phyloP scores from a whole-genome alignment of 495 filamentous ascomycete genomes.

The Talaromyces adpressus region DNA sequence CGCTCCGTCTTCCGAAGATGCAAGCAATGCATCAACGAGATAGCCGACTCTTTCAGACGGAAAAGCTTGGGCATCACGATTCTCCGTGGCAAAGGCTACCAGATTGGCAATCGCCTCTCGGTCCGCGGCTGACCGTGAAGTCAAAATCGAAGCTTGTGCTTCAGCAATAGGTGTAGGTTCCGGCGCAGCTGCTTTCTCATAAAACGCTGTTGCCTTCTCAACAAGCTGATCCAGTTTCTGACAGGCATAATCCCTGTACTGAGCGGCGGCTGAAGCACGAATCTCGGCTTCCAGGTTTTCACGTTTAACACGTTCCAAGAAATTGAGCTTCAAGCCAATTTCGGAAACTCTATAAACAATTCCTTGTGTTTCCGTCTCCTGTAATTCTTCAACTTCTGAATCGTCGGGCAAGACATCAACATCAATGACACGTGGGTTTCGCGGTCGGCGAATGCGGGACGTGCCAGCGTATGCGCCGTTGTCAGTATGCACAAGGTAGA shows the following conservation, averaged over 20 bases:
- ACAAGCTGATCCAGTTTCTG: constrained; percentile 18
- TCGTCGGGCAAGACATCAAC: constrained; percentile 56
- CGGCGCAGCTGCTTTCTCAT: constrained; percentile 6
- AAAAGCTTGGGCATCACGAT: constrained; percentile 4
- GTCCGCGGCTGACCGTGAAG: constrained; percentile 21
- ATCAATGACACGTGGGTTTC: constrained; percentile 65
- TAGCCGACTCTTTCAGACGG: constrained; percentile 16
- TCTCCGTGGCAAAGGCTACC: constrained; percentile 18
- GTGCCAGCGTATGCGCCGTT: constrained; percentile 40
- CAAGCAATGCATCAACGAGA: constrained; percentile 24
- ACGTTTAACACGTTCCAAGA: constrained; percentile 39
- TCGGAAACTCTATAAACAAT: constrained; percentile 62
- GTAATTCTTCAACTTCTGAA: constrained; percentile 46
- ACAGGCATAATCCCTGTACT: constrained; percentile 19
- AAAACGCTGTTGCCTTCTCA: constrained; percentile 16
- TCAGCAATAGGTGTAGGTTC: constrained; percentile 10
- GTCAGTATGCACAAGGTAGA: constrained; percentile 31
- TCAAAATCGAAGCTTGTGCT: constrained; percentile 17
- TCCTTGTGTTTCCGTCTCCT: constrained; percentile 46
- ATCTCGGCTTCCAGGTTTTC: constrained; percentile 16
- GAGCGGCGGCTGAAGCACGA: constrained; percentile 15
- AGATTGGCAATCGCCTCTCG: constrained; percentile 24
- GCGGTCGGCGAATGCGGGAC: constrained; percentile 49
- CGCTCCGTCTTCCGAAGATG: constrained; percentile 15
- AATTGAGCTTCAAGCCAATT: constrained; percentile 71